Evolutionary conservation across 768 basidiomycete genomes (phyloP).

Genomic region (Amanita molliuscula): DNA sequence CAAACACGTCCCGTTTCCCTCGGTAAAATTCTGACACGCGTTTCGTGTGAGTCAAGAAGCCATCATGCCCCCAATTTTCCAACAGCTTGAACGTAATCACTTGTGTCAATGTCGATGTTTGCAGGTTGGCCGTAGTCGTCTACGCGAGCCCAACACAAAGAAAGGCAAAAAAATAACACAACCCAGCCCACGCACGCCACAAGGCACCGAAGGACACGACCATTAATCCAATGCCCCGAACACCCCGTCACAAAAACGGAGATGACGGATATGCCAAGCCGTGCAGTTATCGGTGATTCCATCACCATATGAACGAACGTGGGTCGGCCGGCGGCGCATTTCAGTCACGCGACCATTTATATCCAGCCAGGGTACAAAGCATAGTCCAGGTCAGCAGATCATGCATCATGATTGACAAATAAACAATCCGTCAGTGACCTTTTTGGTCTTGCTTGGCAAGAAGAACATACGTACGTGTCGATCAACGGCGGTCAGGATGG

Average conservation of each 20-base stretch:
- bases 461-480: constrained; percentile 55
- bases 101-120: constrained; percentile 56
- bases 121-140: constrained; percentile 62
- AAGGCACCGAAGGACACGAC: background rate
- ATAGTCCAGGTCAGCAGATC: background rate
- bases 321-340: background rate
- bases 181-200: background rate
- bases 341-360: background rate
- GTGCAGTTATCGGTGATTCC: constrained; percentile 1
- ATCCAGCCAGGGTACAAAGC: background rate
- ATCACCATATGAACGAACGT: background rate
- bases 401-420: constrained; percentile 1
- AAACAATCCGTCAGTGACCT: background rate
- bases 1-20: constrained; percentile 68
- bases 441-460: too few species aligned
- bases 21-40: constrained; percentile 65
- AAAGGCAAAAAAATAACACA: background rate
- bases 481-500: constrained; percentile 61
- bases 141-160: constrained; percentile 15
- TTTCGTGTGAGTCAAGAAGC: constrained; percentile 59
- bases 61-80: constrained; percentile 65
- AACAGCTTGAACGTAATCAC: constrained; percentile 50
- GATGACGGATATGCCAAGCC: background rate
- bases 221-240: background rate
- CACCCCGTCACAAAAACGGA: background rate